phyloP scores from a whole-genome alignment of 139 green algal genomes.

The Eudorina sp. region DNA sequence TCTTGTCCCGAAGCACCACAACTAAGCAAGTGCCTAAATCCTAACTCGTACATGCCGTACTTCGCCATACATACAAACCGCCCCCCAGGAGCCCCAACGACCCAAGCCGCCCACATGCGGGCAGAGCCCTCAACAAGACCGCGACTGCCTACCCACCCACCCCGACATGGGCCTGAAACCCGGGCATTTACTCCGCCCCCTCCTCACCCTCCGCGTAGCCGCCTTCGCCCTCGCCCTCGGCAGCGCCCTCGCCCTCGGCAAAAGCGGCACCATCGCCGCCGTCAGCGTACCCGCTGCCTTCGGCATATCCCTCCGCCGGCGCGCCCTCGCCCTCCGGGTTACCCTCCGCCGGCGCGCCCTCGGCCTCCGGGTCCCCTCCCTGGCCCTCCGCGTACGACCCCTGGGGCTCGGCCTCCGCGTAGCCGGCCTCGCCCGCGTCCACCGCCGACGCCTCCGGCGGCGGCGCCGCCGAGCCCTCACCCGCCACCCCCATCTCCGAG shows the following conservation, averaged over 20 bases:
- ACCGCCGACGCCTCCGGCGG: neutral
- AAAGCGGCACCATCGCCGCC: neutral
- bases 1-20: too few species aligned
- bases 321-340: neutral
- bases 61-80: too few species aligned
- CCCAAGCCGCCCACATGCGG: too few species aligned
- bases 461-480: neutral
- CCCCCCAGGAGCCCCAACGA: too few species aligned
- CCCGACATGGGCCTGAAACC: too few species aligned
- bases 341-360: neutral
- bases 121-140: too few species aligned
- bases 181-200: neutral
- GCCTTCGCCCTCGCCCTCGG: neutral
- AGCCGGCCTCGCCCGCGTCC: neutral
- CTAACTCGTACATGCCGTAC: too few species aligned
- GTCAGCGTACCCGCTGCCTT: neutral
- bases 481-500: neutral
- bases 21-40: too few species aligned
- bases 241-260: neutral
- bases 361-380: neutral
- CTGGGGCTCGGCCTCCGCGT: neutral
- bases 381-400: neutral
- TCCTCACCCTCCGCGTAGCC: neutral
- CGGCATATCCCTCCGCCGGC: neutral
- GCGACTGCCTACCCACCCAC: too few species aligned